A percentile compares a stretch with the other conserved stretches of the same genome.
Evolutionary conservation across 2,329 filamentous ascomycete species (phyloP).

Genomic region (Botrytis porri): DNA sequence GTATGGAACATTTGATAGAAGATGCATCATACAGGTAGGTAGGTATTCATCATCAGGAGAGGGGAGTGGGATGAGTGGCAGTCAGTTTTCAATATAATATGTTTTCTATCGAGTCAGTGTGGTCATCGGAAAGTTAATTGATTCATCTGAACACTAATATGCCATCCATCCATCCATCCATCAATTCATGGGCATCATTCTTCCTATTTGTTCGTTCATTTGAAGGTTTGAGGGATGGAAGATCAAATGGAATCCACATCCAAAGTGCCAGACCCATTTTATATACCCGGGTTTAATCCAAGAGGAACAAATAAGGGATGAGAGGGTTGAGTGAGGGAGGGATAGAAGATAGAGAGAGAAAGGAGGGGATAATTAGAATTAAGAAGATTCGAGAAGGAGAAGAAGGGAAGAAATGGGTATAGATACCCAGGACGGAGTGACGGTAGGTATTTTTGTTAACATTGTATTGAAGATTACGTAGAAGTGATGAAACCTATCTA

Average conservation of each 20-base stretch:
- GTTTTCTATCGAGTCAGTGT: neutral
- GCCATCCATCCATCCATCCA: neutral
- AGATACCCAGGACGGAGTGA: too few species aligned
- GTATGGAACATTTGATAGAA: slow-evolving; percentile 7
- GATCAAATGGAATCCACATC: neutral
- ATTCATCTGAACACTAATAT: neutral
- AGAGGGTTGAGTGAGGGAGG: neutral
- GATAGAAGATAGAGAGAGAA: neutral
- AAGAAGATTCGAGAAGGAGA: neutral
- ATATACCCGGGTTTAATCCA: neutral
- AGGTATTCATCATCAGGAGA: neutral
- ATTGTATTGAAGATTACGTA: neutral
- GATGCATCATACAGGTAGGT: too few species aligned
- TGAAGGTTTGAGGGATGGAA: neutral
- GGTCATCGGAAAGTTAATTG: neutral
- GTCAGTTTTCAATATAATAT: neutral
- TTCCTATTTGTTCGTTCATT: neutral
- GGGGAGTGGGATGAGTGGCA: neutral
- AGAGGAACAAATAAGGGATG: neutral
- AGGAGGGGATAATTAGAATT: neutral
- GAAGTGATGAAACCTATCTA: neutral
- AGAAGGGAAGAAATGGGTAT: neutral
- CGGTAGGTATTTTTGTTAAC: neutral
- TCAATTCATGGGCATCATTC: neutral
- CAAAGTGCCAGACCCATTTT: neutral